Evolutionary conservation across 805 yeast species (phyloP).

Genomic region (Sugiyamaella qingdaonensis): DNA sequence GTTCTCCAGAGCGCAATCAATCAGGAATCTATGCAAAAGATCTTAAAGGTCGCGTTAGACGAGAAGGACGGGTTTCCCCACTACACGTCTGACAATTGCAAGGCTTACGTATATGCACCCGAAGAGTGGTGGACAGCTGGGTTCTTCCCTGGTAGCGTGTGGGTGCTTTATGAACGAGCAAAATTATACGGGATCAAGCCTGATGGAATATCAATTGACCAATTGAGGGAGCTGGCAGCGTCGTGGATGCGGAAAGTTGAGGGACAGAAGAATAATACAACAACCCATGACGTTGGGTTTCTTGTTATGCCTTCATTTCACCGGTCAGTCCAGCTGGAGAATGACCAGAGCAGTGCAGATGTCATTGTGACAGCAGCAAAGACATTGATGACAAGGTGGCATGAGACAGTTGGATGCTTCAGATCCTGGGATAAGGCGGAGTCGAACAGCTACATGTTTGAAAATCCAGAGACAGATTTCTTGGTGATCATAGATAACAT

Average conservation of each 20-base stretch:
- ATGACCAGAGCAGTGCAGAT: slow-evolving; percentile 18
- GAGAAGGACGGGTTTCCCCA: slow-evolving; percentile 2
- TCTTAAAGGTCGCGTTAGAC: background rate
- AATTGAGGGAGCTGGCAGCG: background rate
- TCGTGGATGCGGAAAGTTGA: background rate
- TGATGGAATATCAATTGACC: background rate
- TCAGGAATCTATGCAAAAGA: background rate
- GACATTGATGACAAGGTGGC: slow-evolving; percentile 26
- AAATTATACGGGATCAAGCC: background rate
- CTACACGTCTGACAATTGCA: background rate
- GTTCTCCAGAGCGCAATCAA: background rate
- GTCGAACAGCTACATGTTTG: background rate
- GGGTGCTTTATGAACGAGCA: slow-evolving; percentile 10
- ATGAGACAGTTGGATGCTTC: slow-evolving; percentile 20
- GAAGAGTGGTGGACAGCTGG: slow-evolving; percentile 14
- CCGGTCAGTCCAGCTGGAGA: slow-evolving; percentile 24
- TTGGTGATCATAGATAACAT: slow-evolving; percentile 28
- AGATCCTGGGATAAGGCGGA: background rate
- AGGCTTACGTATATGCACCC: slow-evolving; percentile 6
- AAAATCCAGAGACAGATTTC: slow-evolving; percentile 17
- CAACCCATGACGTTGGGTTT: slow-evolving; percentile 32
- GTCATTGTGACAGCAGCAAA: slow-evolving; percentile 27
- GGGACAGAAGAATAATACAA: slow-evolving; percentile 14
- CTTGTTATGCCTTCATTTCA: slow-evolving; percentile 26
- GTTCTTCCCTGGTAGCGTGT: slow-evolving; percentile 13